These are phyloP conservation scores for Heliocybe sulcata DNA, from an alignment of 1,284 basidiomycete genomes.

Conservation along the genomic window DNA sequence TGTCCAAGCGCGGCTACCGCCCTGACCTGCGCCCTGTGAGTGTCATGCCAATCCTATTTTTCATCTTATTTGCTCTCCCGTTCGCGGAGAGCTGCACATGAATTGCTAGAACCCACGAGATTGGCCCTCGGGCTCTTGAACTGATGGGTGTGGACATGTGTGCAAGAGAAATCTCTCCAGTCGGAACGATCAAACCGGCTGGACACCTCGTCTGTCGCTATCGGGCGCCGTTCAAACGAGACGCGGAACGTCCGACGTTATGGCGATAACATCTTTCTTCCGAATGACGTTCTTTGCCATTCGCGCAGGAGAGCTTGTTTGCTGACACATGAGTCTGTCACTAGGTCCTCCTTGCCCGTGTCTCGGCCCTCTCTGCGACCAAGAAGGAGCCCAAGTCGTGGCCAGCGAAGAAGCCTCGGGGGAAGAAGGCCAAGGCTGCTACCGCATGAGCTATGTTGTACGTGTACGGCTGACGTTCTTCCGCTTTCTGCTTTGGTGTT, in stretches of 20 bases:
- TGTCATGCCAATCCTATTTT: slow-evolving; percentile 17
- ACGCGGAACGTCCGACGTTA: slow-evolving; percentile 62
- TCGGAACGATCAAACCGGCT: slow-evolving; percentile 55
- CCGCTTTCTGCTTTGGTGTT: neutral
- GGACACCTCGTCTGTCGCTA: slow-evolving; percentile 61
- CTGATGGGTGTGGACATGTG: slow-evolving; percentile 83
- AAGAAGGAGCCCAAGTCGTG: slow-evolving; percentile 69
- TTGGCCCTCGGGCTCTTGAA: slow-evolving; percentile 49
- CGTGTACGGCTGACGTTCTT: neutral
- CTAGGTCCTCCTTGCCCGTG: slow-evolving; percentile 77
- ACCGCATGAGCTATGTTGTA: slow-evolving; percentile 3
- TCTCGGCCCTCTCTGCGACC: slow-evolving; percentile 65
- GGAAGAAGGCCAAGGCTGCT: slow-evolving; percentile 48
- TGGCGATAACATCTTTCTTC: slow-evolving; percentile 49
- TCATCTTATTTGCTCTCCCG: slow-evolving; percentile 10
- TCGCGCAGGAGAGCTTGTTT: slow-evolving; percentile 2
- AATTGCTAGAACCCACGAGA: slow-evolving; percentile 63
- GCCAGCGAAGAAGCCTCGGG: slow-evolving; percentile 69
- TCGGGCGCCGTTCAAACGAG: slow-evolving; percentile 57
- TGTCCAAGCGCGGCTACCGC: slow-evolving; percentile 73
- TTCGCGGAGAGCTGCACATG: slow-evolving; percentile 26
- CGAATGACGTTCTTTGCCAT: slow-evolving; percentile 9
- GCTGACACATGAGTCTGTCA: slow-evolving; percentile 8
- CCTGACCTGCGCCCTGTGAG: slow-evolving; percentile 79
- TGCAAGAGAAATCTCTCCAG: slow-evolving; percentile 58